Evolutionary conservation across 1,284 basidiomycete species (phyloP), one percentile per base, ranked within the genome.

Genomic region (Moesziomyces globuligerus): DNA sequence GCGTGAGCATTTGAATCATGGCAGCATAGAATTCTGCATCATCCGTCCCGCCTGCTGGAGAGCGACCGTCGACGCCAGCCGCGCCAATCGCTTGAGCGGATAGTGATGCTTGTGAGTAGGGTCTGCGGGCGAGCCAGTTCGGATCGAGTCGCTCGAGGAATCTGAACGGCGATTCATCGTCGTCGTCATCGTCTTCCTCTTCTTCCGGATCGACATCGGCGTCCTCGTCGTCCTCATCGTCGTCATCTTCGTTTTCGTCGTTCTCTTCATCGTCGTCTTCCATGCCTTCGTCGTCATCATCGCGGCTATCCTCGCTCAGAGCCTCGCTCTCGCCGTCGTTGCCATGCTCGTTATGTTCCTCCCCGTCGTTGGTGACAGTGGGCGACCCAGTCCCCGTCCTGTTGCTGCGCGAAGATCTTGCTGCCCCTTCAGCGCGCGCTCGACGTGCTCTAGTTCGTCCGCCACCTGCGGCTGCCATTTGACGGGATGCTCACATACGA

Each of bases 1-100:
- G 73, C 9, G 75, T 77, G 41, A 77, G 69, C 56, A 77, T 72
- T 52, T 77, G 75, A 38, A 77, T 77, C 48, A 73, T 72, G 23
- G 68, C 69, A 28, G 67, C 53, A 44, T 77, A 77, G 49, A 77
- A 75, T 39, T 75, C 73, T 1, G 60, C 47, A 42, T 74, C 67
- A 11, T 61, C 52, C 7, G 51, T 42, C 8, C 52, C 50, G 7
- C 48, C 65, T 18, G 55, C 37, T 8, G 57, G 46, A 13, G 53
- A 28, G 29, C 52, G 47, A 13, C 23, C 24, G 11, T 41, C 40
- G 34, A 15, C 28, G 11, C 18, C 41, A 5, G 18, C 7, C n/a
- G 36, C n/a, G 17, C 46, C 37, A 3, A 24, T 13, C 13, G 25
- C 13, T 4, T 41, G n/a, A 7, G 34, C 20, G 11, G 55, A 15